Evolutionary conservation across 345 rosid genomes (phyloP), one percentile per base, ranked within the genome.

Genomic region (Eucalyptus microcorys): DNA sequence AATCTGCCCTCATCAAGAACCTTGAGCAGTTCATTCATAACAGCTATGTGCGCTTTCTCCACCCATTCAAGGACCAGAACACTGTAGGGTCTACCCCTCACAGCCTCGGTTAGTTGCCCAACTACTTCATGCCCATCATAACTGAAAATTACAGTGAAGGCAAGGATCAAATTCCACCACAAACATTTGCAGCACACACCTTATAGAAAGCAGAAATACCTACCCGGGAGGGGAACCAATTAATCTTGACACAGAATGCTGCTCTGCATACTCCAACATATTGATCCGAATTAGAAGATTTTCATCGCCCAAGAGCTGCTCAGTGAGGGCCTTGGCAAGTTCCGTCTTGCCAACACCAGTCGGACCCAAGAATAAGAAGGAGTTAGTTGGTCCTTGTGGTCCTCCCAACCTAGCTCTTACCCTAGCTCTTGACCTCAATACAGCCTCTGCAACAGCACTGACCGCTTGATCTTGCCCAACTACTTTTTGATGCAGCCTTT

Each of bases 111-210:
- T 4, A 97, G 93, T 53, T 97, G 99, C 13, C 99, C 99, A 47
- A 98, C 99, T 94, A 95, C 97, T 86, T 95, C 97, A 8, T 97
- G 99, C 68, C 99, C 99, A 30, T 96, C 95, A 86, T 96, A 96
- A 89, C 97, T 96, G 89, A 71, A 85, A 87, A n/a, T 47, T 17
- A 85, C 7, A 8, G 6, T 14, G 19, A 32, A 32, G 40, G 19
- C 6, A 32, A 66, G 5, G 21, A 32, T 66, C 42, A 66, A 61
- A 66, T 32, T 66, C 11, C 10, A 2, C 42, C 42, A 32, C 79
- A 66, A 66, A 32, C 42, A 32, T 32, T 66, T 32, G 79, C 21
- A 15, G 40, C 22, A 66, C 40, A 17, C 79, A 66, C 32, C 19
- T n/a, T 32, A 66, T 66, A 32, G 5, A 66, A 66, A 66, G 79